Conservation (phyloP, 805 yeast genomes). For the Wickerhamomyces pijperi region DNA sequence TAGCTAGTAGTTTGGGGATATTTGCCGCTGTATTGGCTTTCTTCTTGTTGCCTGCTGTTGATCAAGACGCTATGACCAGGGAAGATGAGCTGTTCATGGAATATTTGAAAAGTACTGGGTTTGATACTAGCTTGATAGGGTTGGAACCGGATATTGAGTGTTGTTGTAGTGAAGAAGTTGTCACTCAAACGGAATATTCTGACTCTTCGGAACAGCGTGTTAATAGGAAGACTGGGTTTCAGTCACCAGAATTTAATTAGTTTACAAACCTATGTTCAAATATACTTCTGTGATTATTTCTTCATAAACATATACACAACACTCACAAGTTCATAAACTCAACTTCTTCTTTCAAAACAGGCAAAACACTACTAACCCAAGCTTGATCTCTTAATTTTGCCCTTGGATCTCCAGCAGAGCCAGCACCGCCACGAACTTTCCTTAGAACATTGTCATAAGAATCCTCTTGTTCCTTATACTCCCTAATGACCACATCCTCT, state of each 20-base stretch:
- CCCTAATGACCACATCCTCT: conserved; percentile 55
- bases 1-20: conserved; percentile 67
- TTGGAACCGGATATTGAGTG: conserved; percentile 3
- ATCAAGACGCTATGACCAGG: conserved; percentile 68
- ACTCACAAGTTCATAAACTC: conserved; percentile 5
- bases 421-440: conserved; percentile 22
- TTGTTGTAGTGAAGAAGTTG: too few species aligned
- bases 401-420: conserved; percentile 55
- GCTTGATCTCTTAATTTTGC: conserved; percentile 67
- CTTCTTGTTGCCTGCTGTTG: conserved; percentile 68
- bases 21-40: conserved; percentile 60
- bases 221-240: too few species aligned
- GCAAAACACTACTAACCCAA: conserved; percentile 68
- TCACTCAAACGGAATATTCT: too few species aligned
- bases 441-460: conserved; percentile 34
- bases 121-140: conserved; percentile 52
- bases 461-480: conserved; percentile 61
- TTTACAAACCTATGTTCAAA: too few species aligned
- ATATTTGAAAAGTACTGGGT: conserved; percentile 60
- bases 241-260: too few species aligned
- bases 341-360: conserved; percentile 23
- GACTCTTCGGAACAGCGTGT: too few species aligned
- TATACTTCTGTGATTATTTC: too few species aligned
- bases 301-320: neutral
- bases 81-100: conserved; percentile 68